Base-by-base conservation (phyloP, 1,139 yeast genomes). In the Schizosaccharomyces versatilis region DNA sequence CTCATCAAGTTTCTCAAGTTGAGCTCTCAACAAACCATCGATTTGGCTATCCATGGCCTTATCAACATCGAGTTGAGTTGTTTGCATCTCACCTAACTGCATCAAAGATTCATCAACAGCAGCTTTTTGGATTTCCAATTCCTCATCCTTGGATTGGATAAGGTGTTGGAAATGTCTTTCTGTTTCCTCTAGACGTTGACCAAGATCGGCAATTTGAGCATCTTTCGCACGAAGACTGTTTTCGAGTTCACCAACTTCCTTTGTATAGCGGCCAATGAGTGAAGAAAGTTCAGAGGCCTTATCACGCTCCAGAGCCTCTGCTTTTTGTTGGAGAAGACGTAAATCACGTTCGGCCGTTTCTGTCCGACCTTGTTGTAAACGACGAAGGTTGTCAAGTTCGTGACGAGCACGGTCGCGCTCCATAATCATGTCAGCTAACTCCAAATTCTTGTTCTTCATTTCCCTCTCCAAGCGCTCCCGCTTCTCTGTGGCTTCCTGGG, bases 371-470 rank as follows among this genome's bases (percentile, higher is more conserved):
- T 77, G 80, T 61, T 80, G 80, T 39, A 76, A 70, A 14, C 83
- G 88, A 62, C 75, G 78, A 24, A 77, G 67, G 61, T 86, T 75
- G 62, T 85, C 95, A 55, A 84, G 69, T 58, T 85, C 95, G 60
- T 84, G 73, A 64, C 93, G 76, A 0, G 95, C 94, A 57, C 94
- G 74, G 64, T 86, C 96, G 59, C 96, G 78, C 65, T 86, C 95
- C 59, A 94, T 76, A 58, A 85, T 85, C 63, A 86, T 73, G 63
- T 85, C 95, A 1, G 95, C 95, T 61, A 86, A 73, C 66, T 86
- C 95, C 55, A 85, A 73, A 64, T 84, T 86, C 69, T 86, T 86
- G 14, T 90, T 76, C 66, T 84, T 84, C 66, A 85, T 70, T 59
- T 85, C 95, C 59, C 83, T 79, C 67, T 86, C 95, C 47, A 84